Conservation (phyloP, 31 red algal genomes). For the Odonthalia washingtoniensis region DNA sequence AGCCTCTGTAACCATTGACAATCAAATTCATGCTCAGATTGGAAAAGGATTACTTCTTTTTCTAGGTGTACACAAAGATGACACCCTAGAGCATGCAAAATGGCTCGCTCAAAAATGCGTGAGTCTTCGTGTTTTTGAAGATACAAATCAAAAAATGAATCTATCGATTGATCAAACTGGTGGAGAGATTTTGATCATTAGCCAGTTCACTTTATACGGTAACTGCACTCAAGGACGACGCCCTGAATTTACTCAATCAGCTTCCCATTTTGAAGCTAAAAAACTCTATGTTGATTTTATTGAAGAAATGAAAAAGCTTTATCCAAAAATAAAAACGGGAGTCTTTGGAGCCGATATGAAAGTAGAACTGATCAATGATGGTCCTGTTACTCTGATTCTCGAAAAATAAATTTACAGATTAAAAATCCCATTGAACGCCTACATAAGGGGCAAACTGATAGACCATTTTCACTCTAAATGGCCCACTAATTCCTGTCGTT, state of each 20-base stretch:
- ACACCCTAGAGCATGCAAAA: neutral
- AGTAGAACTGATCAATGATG: constrained; percentile 34
- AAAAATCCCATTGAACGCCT: constrained; percentile 1
- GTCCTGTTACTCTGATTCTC: constrained; percentile 15
- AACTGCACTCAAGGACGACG: too few species aligned
- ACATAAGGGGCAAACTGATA: too few species aligned
- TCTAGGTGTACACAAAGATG: constrained; percentile 15
- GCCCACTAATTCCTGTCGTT: too few species aligned
- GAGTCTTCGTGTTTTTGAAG: neutral
- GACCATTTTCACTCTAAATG: too few species aligned
- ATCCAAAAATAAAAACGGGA: constrained; percentile 16
- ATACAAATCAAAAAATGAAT: neutral
- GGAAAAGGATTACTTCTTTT: constrained; percentile 8
- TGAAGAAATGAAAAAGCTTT: too few species aligned
- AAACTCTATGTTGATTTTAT: too few species aligned
- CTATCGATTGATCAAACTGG: neutral
- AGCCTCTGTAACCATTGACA: constrained; percentile 20
- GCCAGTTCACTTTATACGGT: constrained; percentile 37
- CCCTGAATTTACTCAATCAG: too few species aligned
- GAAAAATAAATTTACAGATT: constrained; percentile 14
- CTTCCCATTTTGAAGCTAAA: too few species aligned
- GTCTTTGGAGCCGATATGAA: constrained; percentile 28
- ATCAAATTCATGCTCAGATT: constrained; percentile 17
- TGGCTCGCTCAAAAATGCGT: neutral
- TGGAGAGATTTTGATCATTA: constrained; percentile 1